Base-by-base conservation (phyloP, 2,329 filamentous ascomycete genomes). In the Penicillium sclerotiorum region DNA sequence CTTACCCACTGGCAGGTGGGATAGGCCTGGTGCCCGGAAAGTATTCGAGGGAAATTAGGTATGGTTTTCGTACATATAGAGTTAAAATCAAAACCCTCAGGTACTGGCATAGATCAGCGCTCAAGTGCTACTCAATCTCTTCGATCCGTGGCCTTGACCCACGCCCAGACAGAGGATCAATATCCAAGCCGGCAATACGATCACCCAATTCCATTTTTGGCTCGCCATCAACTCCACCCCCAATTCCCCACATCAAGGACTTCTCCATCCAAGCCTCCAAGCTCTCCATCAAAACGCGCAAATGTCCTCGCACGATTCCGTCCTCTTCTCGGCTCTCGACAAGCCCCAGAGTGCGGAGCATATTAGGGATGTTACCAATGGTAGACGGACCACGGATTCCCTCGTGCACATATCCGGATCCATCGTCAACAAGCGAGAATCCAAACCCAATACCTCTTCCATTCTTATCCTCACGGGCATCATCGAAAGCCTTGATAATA, bases 111-210 rank as follows among this genome's bases (percentile, higher is more conserved):
- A n/a, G n/a, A n/a, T n/a, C n/a, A n/a, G n/a, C n/a, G n/a, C n/a
- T n/a, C n/a, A n/a, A n/a, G n/a, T n/a, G n/a, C 43, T 52, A 74
- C 50, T 76, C 73, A 55, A 76, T 73, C 56, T 76, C 73, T 47
- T 75, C 70, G 44, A 76, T 75, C 20, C 63, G 63, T 1, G 70
- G 71, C 18, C 59, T 52, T 17, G 53, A 45, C 20, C 44, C 52
- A 41, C 45, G 52, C 2, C 57, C 60, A 58, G 63, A 56, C 46
- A 69, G 46, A 11, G 72, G 72, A 52, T 71, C 47, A 39, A 75
- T 56, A 48, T 55, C 52, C 38, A 75, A 54, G 2, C 73, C 73
- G 45, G 70, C 71, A 50, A 75, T 65, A 5, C 56, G 61, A 57
- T 72, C 67, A 7, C 68, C 67, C 18, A 76, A 46, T 37, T 66